Base-by-base conservation (phyloP, 306 rosid genomes). In the Potentilla sterilis region DNA sequence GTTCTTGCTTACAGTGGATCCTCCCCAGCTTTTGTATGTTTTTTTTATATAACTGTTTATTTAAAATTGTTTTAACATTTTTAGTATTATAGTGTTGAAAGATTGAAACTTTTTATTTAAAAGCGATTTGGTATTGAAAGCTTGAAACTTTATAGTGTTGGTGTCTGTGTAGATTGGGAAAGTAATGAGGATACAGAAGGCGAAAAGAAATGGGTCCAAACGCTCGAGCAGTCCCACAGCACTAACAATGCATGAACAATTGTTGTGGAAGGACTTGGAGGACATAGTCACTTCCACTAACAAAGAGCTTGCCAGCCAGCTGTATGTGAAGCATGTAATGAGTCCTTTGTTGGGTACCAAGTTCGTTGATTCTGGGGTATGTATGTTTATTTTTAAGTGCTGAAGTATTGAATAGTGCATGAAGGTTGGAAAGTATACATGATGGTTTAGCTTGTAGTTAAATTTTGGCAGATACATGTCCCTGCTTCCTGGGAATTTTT, bases 281-380 rank as follows among this genome's bases (percentile, higher is more conserved):
- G 87, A 73, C 46, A 78, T 89, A 69, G 76, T 65, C 16, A 86
- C 89, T 28, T 83, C 93, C 61, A 38, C 91, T 18, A 86, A 83
- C 78, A 85, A 79, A 70, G 96, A 88, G 59, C 55, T 55, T 72
- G 90, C 91, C 14, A 66, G 83, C 68, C 89, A 86, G 44, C 22
- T 80, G 11, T 96, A 72, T 71, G 91, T 89, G 42, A 78, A 77
- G 77, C 88, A 82, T 43, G 87, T 96, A 47, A 90, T 96, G 90
- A 79, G 81, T 83, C 97, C 98, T 66, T 87, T 90, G 65, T 82
- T 92, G 78, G 99, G 99, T 74, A 78, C 96, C 69, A 73, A 89
- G 41, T 84, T 63, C 47, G 93, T 96, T 42, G 98, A 92, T 85
- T 61, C 92, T 15, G 99, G 99, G 85, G 97, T 92, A 87, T 65